A percentile compares a stretch with the other conserved stretches of the same genome.
These are phyloP conservation scores for Jacaranda copaia DNA, from an alignment of 257 asterid species.

Conservation along the genomic window DNA sequence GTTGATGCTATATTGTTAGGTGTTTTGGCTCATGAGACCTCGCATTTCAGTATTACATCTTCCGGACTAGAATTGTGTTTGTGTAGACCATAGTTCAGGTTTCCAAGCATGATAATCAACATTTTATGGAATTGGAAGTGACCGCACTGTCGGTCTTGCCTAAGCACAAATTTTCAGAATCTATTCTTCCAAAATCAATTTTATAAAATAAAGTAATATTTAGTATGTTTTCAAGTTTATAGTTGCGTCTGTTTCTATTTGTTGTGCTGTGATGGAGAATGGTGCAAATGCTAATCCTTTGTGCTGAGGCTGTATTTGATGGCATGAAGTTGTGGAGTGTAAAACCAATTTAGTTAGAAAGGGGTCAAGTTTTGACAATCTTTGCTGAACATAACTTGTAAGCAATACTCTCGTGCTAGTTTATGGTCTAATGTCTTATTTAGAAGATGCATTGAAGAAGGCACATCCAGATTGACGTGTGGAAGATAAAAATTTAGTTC, in stretches of 20 bases:
- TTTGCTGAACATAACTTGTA: background rate
- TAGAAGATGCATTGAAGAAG: background rate
- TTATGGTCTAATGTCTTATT: background rate
- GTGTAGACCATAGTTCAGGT: background rate
- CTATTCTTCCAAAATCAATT: conserved; percentile 12
- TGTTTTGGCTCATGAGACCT: conserved; percentile 13
- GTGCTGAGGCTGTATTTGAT: background rate
- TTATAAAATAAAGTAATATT: background rate
- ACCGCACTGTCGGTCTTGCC: background rate
- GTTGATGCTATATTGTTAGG: background rate
- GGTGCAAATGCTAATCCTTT: background rate
- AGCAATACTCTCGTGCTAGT: background rate
- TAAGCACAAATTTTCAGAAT: conserved; percentile 1
- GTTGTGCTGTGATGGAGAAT: conserved; percentile 18
- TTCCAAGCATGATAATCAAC: background rate
- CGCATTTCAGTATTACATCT: background rate
- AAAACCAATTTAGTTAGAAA: background rate
- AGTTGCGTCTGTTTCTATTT: background rate
- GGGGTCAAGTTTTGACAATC: background rate
- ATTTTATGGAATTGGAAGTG: background rate
- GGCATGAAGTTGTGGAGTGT: background rate
- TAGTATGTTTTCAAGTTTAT: background rate
- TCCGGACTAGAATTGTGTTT: background rate
- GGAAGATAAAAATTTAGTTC: background rate
- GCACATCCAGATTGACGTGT: background rate